These are phyloP conservation scores for Phialophora chinensis DNA, from an alignment of 2,329 filamentous ascomycete species.

Conservation along the genomic window DNA sequence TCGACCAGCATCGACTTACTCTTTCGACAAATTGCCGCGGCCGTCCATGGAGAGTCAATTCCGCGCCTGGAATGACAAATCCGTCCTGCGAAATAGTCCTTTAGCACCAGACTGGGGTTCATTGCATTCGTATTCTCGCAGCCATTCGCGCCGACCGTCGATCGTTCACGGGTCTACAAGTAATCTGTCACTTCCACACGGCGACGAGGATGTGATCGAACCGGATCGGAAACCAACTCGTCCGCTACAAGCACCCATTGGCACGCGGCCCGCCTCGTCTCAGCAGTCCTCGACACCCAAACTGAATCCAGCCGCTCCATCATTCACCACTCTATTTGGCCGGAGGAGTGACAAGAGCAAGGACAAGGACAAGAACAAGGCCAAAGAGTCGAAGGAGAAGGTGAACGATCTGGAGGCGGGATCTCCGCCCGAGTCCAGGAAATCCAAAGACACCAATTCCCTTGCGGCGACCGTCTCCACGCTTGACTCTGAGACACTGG, in stretches of 20 bases:
- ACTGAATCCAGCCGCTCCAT: conserved; percentile 87
- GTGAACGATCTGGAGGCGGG: conserved; percentile 44
- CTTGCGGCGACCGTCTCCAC: conserved; percentile 49
- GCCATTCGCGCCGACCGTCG: conserved; percentile 79
- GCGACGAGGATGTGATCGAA: conserved; percentile 49
- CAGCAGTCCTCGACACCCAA: conserved; percentile 61
- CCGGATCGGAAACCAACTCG: conserved; percentile 53
- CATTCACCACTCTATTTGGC: conserved; percentile 78
- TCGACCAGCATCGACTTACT: conserved; percentile 60
- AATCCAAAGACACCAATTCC: conserved; percentile 53
- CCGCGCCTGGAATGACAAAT: conserved; percentile 70
- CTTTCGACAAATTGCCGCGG: conserved; percentile 68
- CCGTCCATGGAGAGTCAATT: conserved; percentile 80
- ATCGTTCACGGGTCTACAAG: conserved; percentile 76
- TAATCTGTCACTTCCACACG: conserved; percentile 60
- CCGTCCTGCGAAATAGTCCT: conserved; percentile 59
- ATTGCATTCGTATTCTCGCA: conserved; percentile 71
- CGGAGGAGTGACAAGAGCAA: conserved; percentile 54
- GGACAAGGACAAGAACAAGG: conserved; percentile 43
- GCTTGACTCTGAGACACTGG: conserved; percentile 56
- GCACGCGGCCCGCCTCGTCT: conserved; percentile 71
- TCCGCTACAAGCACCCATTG: conserved; percentile 71
- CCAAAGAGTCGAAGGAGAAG: conserved; percentile 43
- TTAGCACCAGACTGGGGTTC: conserved; percentile 61
- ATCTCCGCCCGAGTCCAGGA: conserved; percentile 54